phyloP scores from a whole-genome alignment of 2,329 filamentous ascomycete species.

The Penicillium nordicum region DNA sequence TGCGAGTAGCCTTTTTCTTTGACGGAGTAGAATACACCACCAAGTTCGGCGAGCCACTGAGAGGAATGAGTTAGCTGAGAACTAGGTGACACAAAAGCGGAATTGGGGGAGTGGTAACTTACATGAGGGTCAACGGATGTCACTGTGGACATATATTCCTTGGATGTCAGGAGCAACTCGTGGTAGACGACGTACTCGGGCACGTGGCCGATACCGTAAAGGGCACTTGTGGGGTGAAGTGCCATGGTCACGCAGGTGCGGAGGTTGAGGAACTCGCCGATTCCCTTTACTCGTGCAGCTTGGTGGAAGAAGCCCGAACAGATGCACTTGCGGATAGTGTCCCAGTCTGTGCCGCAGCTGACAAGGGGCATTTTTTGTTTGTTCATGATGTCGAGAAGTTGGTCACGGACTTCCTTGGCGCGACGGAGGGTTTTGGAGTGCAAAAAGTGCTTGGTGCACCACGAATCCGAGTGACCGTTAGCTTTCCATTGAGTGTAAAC shows the following conservation, averaged over 20 bases:
- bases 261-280: constrained; percentile 96
- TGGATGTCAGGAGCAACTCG: constrained; percentile 92
- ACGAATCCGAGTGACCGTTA: constrained; percentile 83
- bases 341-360: constrained; percentile 95
- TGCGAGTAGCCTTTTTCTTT: constrained; percentile 96
- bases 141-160: constrained; percentile 97
- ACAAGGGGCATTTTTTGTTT: constrained; percentile 85
- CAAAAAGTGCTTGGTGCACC: constrained; percentile 90
- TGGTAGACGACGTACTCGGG: constrained; percentile 98
- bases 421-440: constrained; percentile 91
- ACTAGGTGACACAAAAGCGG: neutral
- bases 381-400: constrained; percentile 89
- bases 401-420: constrained; percentile 90
- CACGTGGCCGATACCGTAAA: constrained; percentile 89
- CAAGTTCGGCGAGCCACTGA: constrained; percentile 86
- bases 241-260: constrained; percentile 92
- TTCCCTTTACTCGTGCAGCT: constrained; percentile 90
- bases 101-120: constrained; percentile 23
- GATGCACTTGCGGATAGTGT: constrained; percentile 91
- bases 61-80: constrained; percentile 3
- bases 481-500: constrained; percentile 94
- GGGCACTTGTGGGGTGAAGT: constrained; percentile 86
- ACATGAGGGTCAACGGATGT: constrained; percentile 88
- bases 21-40: constrained; percentile 94
- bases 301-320: constrained; percentile 98